Conservation (phyloP, 768 basidiomycete genomes). For the Suillus ampliporus region DNA sequence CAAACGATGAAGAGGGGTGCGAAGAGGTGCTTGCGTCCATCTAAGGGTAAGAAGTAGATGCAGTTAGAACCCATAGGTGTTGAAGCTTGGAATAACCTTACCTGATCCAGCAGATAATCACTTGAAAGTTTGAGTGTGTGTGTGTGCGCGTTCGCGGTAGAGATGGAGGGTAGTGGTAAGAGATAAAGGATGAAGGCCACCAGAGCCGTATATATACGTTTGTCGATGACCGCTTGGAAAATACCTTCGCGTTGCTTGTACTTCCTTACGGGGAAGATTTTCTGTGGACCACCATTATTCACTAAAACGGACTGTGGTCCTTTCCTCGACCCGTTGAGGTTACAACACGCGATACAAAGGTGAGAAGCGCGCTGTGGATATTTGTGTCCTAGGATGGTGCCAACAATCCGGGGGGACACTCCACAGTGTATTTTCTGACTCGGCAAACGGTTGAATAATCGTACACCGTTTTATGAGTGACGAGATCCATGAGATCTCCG, state of each 20-base stretch:
- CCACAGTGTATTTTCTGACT: not conserved
- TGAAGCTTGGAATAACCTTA: not conserved
- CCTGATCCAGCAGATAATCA: not conserved
- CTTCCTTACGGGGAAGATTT: not conserved
- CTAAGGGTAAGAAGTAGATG: not conserved
- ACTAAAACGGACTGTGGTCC: not conserved
- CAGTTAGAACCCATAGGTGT: not conserved
- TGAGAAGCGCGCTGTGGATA: not conserved
- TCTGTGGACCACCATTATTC: conserved; percentile 1
- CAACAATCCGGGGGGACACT: not conserved
- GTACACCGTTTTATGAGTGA: not conserved
- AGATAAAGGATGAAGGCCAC: not conserved
- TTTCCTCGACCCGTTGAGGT: too few species aligned
- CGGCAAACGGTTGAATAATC: not conserved
- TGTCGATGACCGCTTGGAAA: not conserved
- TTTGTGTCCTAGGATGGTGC: not conserved
- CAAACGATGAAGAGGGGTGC: not conserved
- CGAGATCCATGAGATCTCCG: not conserved
- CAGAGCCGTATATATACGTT: not conserved
- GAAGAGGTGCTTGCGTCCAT: not conserved
- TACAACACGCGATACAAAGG: too few species aligned
- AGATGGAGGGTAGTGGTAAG: not conserved
- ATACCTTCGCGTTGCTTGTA: not conserved
- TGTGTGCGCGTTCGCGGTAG: not conserved
- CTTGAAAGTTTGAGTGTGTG: not conserved